These are phyloP conservation scores for Speleostelium caveatum DNA, from an alignment of 78 protist species.

Conservation along the genomic window DNA sequence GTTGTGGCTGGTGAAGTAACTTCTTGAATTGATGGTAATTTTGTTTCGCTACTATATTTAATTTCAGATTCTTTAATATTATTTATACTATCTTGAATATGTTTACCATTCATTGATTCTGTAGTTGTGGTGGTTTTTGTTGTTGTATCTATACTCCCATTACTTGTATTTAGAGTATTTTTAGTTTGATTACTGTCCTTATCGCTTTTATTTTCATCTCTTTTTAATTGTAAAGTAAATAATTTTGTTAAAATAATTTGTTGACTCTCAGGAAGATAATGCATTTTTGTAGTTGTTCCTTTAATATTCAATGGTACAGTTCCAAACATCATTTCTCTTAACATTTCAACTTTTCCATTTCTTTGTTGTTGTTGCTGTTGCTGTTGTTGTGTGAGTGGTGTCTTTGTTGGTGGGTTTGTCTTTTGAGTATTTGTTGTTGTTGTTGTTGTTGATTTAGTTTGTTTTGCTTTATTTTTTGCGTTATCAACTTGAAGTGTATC, in stretches of 20 bases:
- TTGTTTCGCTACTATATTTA: neutral
- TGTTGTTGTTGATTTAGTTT: neutral
- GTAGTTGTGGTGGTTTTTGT: neutral
- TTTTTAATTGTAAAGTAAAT: slow-evolving; percentile 45
- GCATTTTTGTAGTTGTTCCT: slow-evolving; percentile 75
- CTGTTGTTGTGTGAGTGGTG: neutral
- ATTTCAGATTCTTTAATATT: neutral
- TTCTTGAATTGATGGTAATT: neutral
- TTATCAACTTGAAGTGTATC: slow-evolving; percentile 60
- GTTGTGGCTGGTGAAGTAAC: too few species aligned
- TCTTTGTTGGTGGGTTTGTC: neutral
- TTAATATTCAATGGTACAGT: slow-evolving; percentile 66
- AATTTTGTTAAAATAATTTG: slow-evolving; percentile 52
- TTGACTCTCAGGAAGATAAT: slow-evolving; percentile 62
- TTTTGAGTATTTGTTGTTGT: neutral
- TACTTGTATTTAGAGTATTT: neutral
- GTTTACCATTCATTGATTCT: neutral
- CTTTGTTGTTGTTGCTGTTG: neutral
- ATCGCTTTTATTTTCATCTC: slow-evolving; percentile 17
- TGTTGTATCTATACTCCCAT: too few species aligned
- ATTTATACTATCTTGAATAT: neutral
- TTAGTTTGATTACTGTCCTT: too few species aligned
- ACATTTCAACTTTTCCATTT: slow-evolving; percentile 60
- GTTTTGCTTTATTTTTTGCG: slow-evolving; percentile 2
- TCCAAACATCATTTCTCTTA: slow-evolving; percentile 79